phyloP scores from a whole-genome alignment of 371 early-diverging fungal genomes.

The Actinomortierella ambigua region DNA sequence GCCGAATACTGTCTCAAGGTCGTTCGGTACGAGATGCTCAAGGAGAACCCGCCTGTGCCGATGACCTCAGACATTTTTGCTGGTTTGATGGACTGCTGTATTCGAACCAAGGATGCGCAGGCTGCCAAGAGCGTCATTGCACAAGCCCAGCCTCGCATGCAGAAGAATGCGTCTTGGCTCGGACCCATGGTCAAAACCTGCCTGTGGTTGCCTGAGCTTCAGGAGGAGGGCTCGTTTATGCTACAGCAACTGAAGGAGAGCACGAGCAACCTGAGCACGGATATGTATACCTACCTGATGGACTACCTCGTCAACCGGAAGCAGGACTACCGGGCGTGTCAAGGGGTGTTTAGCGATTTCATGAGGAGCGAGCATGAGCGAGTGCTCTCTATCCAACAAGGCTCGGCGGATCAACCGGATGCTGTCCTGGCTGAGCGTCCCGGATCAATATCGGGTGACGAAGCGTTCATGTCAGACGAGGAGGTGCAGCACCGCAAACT shows the following conservation, averaged over 20 bases:
- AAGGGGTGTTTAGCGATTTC: slow-evolving; percentile 26
- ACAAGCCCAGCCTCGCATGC: slow-evolving; percentile 18
- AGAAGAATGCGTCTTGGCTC: slow-evolving; percentile 37
- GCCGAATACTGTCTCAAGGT: slow-evolving; percentile 17
- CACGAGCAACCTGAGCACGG: slow-evolving; percentile 4
- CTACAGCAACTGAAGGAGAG: slow-evolving; percentile 36
- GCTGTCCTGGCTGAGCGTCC: background rate
- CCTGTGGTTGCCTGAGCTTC: slow-evolving; percentile 29
- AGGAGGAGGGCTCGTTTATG: slow-evolving; percentile 27
- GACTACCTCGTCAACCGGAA: slow-evolving; percentile 29
- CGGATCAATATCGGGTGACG: background rate
- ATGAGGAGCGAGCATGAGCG: slow-evolving; percentile 19
- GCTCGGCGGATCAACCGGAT: background rate
- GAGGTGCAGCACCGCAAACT: slow-evolving; percentile 10
- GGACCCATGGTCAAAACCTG: slow-evolving; percentile 38
- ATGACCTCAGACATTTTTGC: slow-evolving; percentile 36
- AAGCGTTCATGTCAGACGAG: slow-evolving; percentile 13
- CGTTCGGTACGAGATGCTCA: slow-evolving; percentile 25
- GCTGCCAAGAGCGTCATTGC: slow-evolving; percentile 23
- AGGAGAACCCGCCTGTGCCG: slow-evolving; percentile 23
- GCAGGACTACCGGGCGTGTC: slow-evolving; percentile 22
- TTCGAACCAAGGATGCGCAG: slow-evolving; percentile 23
- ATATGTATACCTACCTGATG: slow-evolving; percentile 41
- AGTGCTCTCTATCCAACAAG: background rate
- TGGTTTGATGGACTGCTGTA: slow-evolving; percentile 39